These are phyloP conservation scores for Cryptosporidium sp. DNA, from an alignment of 169 alveolate species.

Conservation along the genomic window DNA sequence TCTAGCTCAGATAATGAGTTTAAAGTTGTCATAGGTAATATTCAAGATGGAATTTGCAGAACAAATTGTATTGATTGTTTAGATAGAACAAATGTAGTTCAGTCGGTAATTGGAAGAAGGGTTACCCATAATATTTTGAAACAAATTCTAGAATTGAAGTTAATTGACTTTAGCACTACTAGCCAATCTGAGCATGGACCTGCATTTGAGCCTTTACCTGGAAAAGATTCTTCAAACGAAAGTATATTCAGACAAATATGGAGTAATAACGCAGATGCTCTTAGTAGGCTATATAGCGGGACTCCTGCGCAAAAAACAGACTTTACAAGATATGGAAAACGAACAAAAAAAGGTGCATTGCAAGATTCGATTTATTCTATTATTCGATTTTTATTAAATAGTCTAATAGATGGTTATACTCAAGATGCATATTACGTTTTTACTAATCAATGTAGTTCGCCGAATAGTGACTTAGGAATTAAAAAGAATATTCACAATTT, in stretches of 20 bases:
- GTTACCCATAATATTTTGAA: conserved; percentile 72
- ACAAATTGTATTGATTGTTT: conserved; percentile 98
- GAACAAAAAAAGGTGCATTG: conserved; percentile 88
- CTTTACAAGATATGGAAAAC: conserved; percentile 90
- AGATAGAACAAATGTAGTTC: conserved; percentile 97
- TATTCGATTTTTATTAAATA: conserved; percentile 75
- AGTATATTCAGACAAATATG: conserved; percentile 87
- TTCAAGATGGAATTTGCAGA: conserved; percentile 93
- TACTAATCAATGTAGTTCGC: conserved; percentile 61
- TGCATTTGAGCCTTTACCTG: conserved; percentile 84
- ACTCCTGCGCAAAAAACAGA: conserved; percentile 94
- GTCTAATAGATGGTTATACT: conserved; percentile 77
- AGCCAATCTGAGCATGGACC: conserved; percentile 43
- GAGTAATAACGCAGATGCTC: conserved; percentile 91
- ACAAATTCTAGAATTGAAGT: conserved; percentile 77
- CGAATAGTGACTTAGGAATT: conserved; percentile 61
- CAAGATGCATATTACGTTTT: conserved; percentile 74
- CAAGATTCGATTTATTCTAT: conserved; percentile 84
- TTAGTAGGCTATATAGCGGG: conserved; percentile 90
- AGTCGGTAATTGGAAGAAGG: conserved; percentile 86
- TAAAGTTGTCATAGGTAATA: conserved; percentile 67
- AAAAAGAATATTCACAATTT: conserved; percentile 23
- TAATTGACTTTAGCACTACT: conserved; percentile 47
- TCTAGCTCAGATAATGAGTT: conserved; percentile 42
- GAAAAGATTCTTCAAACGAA: conserved; percentile 80